These are phyloP conservation scores for Sophora flavescens DNA, from an alignment of 306 rosid species.

Conservation along the genomic window DNA sequence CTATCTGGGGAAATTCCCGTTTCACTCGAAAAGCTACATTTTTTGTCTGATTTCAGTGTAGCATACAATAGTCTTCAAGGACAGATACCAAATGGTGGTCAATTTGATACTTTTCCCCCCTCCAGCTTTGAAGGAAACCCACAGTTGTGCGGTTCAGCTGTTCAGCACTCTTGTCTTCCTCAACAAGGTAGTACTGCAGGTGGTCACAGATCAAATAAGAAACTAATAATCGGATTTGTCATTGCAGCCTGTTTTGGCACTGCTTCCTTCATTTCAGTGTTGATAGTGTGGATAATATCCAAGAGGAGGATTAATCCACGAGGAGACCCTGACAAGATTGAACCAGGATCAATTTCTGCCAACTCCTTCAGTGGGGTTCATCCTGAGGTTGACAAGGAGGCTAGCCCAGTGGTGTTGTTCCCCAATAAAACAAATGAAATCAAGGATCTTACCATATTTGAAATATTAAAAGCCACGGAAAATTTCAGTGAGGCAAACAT, in stretches of 20 bases:
- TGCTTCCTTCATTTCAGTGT: conserved; percentile 54
- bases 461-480: conserved; percentile 87
- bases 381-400: conserved; percentile 69
- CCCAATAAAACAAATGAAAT: conserved; percentile 65
- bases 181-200: conserved; percentile 25
- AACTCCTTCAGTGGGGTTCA: conserved; percentile 62
- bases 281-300: conserved; percentile 77
- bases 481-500: conserved; percentile 93
- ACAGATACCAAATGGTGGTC: conserved; percentile 78
- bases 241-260: conserved; percentile 58
- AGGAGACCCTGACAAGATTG: conserved; percentile 73
- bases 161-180: conserved; percentile 65
- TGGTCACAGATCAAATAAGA: conserved; percentile 55
- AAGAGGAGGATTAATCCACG: conserved; percentile 86
- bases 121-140: conserved; percentile 79
- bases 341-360: conserved; percentile 66
- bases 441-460: conserved; percentile 81
- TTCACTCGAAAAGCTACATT: conserved; percentile 70
- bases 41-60: conserved; percentile 87
- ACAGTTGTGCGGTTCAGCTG: conserved; percentile 65
- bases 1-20: conserved; percentile 83
- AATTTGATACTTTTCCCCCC: conserved; percentile 75
- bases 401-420: conserved; percentile 85
- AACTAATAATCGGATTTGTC: conserved; percentile 56
- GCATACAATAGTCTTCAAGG: conserved; percentile 84